Percentiles rank a stretch among this genome's conserved stretches.
Evolutionary conservation across 176 grass and related monocot genomes (phyloP).

Genomic region (Themeda triandra): DNA sequence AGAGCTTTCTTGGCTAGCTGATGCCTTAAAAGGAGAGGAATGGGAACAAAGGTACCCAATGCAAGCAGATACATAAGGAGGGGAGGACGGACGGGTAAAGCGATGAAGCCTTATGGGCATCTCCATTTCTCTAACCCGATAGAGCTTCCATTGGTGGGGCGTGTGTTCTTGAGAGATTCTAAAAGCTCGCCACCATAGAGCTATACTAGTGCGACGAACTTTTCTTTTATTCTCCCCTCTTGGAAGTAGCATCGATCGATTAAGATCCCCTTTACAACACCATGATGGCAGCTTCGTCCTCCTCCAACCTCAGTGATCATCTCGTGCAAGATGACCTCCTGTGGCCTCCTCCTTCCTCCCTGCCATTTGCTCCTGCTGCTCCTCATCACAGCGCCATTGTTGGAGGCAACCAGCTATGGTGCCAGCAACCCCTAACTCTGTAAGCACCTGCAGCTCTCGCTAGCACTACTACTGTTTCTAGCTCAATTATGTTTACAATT

Average conservation of each 20-base stretch:
- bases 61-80: slow-evolving; percentile 35
- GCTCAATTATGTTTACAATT: neutral
- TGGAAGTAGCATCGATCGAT: slow-evolving; percentile 39
- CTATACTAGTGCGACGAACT: neutral
- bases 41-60: slow-evolving; percentile 32
- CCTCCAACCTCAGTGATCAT: slow-evolving; percentile 36
- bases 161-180: slow-evolving; percentile 46
- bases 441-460: slow-evolving; percentile 8
- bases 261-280: slow-evolving; percentile 47
- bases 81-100: slow-evolving; percentile 2
- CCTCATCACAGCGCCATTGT: slow-evolving; percentile 1
- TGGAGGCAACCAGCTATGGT: slow-evolving; percentile 42
- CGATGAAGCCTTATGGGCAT: slow-evolving; percentile 38
- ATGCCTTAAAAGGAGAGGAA: slow-evolving; percentile 26
- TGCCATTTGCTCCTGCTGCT: slow-evolving; percentile 25
- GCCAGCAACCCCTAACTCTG: slow-evolving; percentile 20
- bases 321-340: slow-evolving; percentile 46
- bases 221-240: slow-evolving; percentile 26
- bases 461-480: neutral
- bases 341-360: slow-evolving; percentile 34
- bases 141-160: slow-evolving; percentile 30
- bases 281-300: slow-evolving; percentile 59
- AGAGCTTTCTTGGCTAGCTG: neutral
- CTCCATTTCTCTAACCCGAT: slow-evolving; percentile 43
- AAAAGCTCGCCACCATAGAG: slow-evolving; percentile 26